Percentiles rank a stretch among this genome's conserved stretches.
phyloP scores from a whole-genome alignment of 495 filamentous ascomycete genomes.

The Aspergillus mulundensis region DNA sequence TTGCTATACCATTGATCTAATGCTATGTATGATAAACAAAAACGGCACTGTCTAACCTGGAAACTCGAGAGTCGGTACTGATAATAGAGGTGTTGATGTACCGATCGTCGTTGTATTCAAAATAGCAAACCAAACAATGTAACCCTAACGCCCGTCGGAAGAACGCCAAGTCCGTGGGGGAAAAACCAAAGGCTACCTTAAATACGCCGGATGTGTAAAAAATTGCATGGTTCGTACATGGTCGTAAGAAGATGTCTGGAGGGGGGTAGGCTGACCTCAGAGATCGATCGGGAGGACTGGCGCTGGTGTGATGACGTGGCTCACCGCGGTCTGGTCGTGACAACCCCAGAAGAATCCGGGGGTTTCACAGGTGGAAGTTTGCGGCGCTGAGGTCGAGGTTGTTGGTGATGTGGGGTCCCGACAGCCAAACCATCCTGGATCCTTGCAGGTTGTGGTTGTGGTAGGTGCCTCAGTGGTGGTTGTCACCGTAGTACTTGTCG shows the following conservation, averaged over 20 bases:
- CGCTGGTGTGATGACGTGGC: slow-evolving; percentile 29
- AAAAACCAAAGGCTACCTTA: background rate
- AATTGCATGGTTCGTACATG: slow-evolving; percentile 4
- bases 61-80: background rate
- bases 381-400: slow-evolving; percentile 30
- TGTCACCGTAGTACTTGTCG: slow-evolving; percentile 31
- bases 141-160: background rate
- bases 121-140: background rate
- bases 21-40: background rate
- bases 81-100: too few species aligned
- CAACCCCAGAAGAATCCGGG: slow-evolving; percentile 57
- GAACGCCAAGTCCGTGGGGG: background rate
- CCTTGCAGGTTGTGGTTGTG: slow-evolving; percentile 46
- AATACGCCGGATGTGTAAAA: slow-evolving; percentile 1
- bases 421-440: slow-evolving; percentile 71
- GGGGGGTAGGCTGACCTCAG: background rate
- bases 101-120: background rate
- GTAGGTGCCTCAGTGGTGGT: slow-evolving; percentile 25
- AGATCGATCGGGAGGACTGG: slow-evolving; percentile 3
- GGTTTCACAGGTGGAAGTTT: slow-evolving; percentile 40
- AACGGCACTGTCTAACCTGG: background rate
- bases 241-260: background rate
- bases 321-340: slow-evolving; percentile 40
- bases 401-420: slow-evolving; percentile 52
- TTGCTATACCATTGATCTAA: background rate